phyloP scores from a whole-genome alignment of 345 rosid genomes.

The Hibiscus syriacus region DNA sequence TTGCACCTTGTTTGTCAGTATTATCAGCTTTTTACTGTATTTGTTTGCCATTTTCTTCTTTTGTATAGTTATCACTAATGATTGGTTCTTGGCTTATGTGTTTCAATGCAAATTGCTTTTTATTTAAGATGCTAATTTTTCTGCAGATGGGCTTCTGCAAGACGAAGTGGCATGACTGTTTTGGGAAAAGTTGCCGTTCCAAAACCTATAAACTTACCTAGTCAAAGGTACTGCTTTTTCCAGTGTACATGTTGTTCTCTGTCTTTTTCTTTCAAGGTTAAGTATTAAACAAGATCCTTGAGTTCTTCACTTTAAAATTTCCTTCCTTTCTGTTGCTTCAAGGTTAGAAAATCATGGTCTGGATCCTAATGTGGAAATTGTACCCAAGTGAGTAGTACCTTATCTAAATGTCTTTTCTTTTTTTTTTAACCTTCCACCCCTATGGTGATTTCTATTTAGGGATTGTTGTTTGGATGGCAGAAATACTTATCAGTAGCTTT shows the following conservation, averaged over 20 bases:
- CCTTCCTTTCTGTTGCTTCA: slow-evolving; percentile 23
- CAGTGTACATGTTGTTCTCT: not conserved
- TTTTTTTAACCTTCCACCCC: not conserved
- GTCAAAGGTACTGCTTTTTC: slow-evolving; percentile 70
- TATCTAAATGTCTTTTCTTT: too few species aligned
- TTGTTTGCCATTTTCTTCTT: not conserved
- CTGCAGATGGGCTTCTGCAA: slow-evolving; percentile 71
- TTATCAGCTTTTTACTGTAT: not conserved
- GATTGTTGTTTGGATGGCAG: not conserved
- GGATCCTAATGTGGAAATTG: slow-evolving; percentile 96
- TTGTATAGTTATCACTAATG: not conserved
- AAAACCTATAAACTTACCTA: slow-evolving; percentile 93
- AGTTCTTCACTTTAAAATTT: slow-evolving; percentile 1
- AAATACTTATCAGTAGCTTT: slow-evolving; percentile 2
- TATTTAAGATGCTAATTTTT: slow-evolving; percentile 1
- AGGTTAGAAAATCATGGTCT: slow-evolving; percentile 98
- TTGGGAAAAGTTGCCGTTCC: slow-evolving; percentile 97
- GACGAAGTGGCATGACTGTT: slow-evolving; percentile 87
- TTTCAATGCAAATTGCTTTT: not conserved
- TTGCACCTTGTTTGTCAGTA: not conserved
- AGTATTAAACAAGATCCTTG: not conserved
- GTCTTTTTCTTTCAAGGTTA: not conserved
- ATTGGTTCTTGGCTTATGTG: not conserved
- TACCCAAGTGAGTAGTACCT: slow-evolving; percentile 61
- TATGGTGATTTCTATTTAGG: slow-evolving; percentile 9